Conservation (phyloP, 2,329 filamentous ascomycete genomes). For the Aspergillus sp. region DNA sequence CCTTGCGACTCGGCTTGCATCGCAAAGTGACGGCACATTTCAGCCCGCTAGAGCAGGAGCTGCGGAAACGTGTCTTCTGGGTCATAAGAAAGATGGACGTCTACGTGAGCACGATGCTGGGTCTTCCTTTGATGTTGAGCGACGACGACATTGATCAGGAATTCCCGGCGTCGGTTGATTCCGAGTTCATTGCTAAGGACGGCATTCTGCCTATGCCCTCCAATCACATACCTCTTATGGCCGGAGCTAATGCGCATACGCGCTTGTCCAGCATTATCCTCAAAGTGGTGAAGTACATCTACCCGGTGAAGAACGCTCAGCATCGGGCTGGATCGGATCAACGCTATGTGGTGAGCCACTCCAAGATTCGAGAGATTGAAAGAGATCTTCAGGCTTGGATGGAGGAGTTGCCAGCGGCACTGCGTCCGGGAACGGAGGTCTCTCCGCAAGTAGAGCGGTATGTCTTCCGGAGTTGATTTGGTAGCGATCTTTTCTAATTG, state of each 20-base stretch:
- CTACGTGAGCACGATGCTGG: conserved; percentile 53
- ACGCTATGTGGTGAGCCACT: conserved; percentile 64
- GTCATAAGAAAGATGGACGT: conserved; percentile 53
- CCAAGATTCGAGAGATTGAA: conserved; percentile 65
- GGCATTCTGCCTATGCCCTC: conserved; percentile 56
- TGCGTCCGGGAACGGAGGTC: conserved; percentile 78
- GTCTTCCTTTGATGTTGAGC: conserved; percentile 52
- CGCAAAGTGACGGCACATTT: conserved; percentile 68
- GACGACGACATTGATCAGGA: conserved; percentile 55
- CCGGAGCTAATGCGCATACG: conserved; percentile 62
- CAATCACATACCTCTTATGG: conserved; percentile 58
- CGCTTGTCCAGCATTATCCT: conserved; percentile 58
- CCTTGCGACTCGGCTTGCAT: conserved; percentile 76
- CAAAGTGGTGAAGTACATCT: conserved; percentile 65
- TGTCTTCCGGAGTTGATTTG: conserved; percentile 32
- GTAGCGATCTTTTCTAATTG: conserved; percentile 6
- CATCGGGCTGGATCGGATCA: conserved; percentile 49
- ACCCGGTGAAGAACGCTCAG: conserved; percentile 59
- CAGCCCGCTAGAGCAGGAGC: conserved; percentile 71
- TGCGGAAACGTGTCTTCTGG: conserved; percentile 67
- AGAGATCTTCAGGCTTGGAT: conserved; percentile 65
- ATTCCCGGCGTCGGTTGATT: conserved; percentile 48
- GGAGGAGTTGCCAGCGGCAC: conserved; percentile 68
- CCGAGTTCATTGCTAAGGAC: conserved; percentile 50
- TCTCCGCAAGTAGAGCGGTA: conserved; percentile 75